These are phyloP conservation scores for Ceratocystis variospora DNA, from an alignment of 2,329 filamentous ascomycete genomes.

Conservation along the genomic window DNA sequence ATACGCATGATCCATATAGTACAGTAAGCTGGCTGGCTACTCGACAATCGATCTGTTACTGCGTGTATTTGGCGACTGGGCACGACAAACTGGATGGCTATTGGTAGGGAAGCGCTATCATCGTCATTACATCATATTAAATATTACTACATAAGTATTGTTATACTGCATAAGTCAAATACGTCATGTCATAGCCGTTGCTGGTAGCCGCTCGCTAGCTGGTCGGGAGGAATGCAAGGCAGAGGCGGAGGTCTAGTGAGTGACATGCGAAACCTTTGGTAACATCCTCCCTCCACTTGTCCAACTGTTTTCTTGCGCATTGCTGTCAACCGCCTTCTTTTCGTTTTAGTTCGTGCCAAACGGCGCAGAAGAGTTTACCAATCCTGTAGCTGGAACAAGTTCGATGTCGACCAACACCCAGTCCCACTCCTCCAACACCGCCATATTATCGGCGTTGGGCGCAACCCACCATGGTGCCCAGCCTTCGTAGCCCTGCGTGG, in stretches of 20 bases:
- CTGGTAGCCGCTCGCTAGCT: neutral
- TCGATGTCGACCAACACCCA: conserved; percentile 14
- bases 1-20: too few relatives aligned
- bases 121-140: neutral
- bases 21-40: neutral
- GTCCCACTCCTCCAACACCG: conserved; percentile 8
- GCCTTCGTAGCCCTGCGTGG: conserved; percentile 14
- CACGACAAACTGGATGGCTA: neutral
- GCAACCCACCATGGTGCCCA: conserved; percentile 19
- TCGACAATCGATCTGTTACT: neutral
- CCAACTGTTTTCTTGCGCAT: neutral
- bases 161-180: neutral
- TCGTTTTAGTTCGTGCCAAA: conserved; percentile 13
- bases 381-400: conserved; percentile 15
- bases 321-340: neutral
- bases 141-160: conserved; percentile 1
- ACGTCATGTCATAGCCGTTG: neutral
- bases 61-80: neutral
- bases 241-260: neutral
- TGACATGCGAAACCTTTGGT: neutral
- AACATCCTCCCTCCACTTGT: neutral
- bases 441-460: neutral
- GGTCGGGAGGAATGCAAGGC: neutral
- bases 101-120: neutral
- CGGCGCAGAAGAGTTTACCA: conserved; percentile 17